These are phyloP conservation scores for Eucalyptus regnans DNA, from an alignment of 345 rosid species.

Conservation along the genomic window DNA sequence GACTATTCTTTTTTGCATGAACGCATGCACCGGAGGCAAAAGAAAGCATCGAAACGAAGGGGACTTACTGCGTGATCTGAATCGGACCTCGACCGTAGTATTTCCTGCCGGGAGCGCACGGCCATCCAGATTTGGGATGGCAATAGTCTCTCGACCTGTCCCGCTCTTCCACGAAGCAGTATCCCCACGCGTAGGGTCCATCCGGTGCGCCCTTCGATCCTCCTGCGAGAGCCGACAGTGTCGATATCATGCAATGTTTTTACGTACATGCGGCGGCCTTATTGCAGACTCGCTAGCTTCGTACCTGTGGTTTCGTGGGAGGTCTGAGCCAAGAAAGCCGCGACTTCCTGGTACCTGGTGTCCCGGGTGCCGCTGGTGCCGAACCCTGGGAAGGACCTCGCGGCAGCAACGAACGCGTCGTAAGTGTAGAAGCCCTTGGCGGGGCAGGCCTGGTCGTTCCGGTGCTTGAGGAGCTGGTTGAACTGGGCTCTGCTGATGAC, in stretches of 20 bases:
- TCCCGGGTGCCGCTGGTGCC: constrained; percentile 29
- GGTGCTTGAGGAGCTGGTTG: constrained; percentile 37
- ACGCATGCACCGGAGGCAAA: not conserved
- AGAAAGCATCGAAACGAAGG: not conserved
- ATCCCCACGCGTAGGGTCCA: constrained; percentile 18
- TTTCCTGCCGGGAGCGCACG: constrained; percentile 13
- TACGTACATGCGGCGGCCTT: not conserved
- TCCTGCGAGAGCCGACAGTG: not conserved
- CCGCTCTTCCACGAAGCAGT: constrained; percentile 6
- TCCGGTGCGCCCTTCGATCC: constrained; percentile 14
- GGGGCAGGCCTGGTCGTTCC: constrained; percentile 28
- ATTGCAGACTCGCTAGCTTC: not conserved
- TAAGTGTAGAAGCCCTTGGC: constrained; percentile 45
- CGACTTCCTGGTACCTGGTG: constrained; percentile 38
- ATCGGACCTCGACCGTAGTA: constrained; percentile 24
- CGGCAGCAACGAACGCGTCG: constrained; percentile 46
- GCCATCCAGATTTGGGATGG: not conserved
- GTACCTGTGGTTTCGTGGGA: constrained; percentile 65
- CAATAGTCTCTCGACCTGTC: constrained; percentile 3
- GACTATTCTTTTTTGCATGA: not conserved
- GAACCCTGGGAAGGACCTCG: constrained; percentile 27
- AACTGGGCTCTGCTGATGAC: constrained; percentile 11
- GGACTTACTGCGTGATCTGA: constrained; percentile 16
- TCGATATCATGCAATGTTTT: not conserved
- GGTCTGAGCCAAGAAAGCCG: constrained; percentile 62